Evolutionary conservation across 2,329 filamentous ascomycete species (phyloP).

Genomic region (Epichloe gansuensis): DNA sequence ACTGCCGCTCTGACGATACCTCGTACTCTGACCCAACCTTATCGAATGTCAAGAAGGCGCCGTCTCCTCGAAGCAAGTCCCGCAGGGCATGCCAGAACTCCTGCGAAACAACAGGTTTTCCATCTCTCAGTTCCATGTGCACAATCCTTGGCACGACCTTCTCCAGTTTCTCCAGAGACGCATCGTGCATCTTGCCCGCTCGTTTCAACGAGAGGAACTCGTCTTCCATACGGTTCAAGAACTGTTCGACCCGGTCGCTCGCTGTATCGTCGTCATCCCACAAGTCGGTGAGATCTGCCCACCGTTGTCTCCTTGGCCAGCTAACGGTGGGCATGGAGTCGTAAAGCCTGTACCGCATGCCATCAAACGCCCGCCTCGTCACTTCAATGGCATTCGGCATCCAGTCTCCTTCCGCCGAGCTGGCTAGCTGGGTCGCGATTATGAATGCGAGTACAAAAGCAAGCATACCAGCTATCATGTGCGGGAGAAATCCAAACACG

Average conservation of each 20-base stretch:
- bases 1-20: conserved; percentile 32
- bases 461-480: conserved; percentile 3
- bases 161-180: conserved; percentile 30
- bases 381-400: background rate
- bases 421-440: conserved; percentile 3
- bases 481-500: conserved; percentile 4
- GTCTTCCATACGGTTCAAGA: conserved; percentile 16
- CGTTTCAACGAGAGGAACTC: conserved; percentile 19
- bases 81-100: conserved; percentile 57
- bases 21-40: conserved; percentile 24
- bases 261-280: conserved; percentile 12
- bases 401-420: conserved; percentile 5
- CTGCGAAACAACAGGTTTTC: conserved; percentile 39
- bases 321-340: conserved; percentile 15
- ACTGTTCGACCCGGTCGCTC: conserved; percentile 11
- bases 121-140: conserved; percentile 39
- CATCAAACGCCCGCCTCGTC: conserved; percentile 4
- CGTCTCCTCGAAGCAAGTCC: conserved; percentile 37
- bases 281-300: conserved; percentile 9
- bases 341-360: conserved; percentile 9
- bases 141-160: conserved; percentile 42
- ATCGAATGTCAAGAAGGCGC: conserved; percentile 33
- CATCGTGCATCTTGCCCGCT: conserved; percentile 21
- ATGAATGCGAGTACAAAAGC: conserved; percentile 5
- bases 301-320: conserved; percentile 13